Base-by-base conservation (phyloP, 1,139 yeast genomes). In the Zygoascus hellenicus region DNA sequence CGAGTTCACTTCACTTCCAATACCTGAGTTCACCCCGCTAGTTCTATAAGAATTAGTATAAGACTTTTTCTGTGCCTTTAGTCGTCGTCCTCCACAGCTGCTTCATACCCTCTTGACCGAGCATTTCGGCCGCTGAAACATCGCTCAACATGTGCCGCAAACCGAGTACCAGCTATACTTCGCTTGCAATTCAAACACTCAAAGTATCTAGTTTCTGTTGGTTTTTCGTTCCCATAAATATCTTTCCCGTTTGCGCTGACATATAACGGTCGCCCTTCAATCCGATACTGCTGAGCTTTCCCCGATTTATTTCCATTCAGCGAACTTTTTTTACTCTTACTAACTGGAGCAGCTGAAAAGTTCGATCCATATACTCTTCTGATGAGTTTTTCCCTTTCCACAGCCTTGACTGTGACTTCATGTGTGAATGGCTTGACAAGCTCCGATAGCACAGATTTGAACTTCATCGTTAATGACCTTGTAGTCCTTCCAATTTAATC, bases 91-190 rank as follows among this genome's bases (percentile, higher is more conserved):
- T 38, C 41, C 31, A 26, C 45, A 39, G 33, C 29, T 39, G 19
- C 43, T 31, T 43, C 50, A 37, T 48, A 39, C 49, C 55, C 54
- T 49, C 54, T 38, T 45, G 50, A 17, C 28, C 49, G 32, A 62
- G 51, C 15, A 38, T 58, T 63, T 13, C 70, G 55, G 2, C 87
- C 83, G 30, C 80, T 87, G 34, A 89, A 67, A 60, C 98, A 92
- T 58, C 95, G 79, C 61, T 88, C 94, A 41, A 90, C 74, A 65
- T 92, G 98, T 45, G 87, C 90, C 2, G 97, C 97, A 70, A 87
- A 89, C 51, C 98, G 71, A 34, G 87, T 82, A 0, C 96, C 96
- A 0, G 96, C 92, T 13, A 92, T 83, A 59, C 83, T 86, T 48
- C 98, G 72, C 6, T 79, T 80, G 65, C 98, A 92, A 56, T 84